These are phyloP conservation scores for Lentinula lateritia DNA, from an alignment of 768 basidiomycete species.

Conservation along the genomic window DNA sequence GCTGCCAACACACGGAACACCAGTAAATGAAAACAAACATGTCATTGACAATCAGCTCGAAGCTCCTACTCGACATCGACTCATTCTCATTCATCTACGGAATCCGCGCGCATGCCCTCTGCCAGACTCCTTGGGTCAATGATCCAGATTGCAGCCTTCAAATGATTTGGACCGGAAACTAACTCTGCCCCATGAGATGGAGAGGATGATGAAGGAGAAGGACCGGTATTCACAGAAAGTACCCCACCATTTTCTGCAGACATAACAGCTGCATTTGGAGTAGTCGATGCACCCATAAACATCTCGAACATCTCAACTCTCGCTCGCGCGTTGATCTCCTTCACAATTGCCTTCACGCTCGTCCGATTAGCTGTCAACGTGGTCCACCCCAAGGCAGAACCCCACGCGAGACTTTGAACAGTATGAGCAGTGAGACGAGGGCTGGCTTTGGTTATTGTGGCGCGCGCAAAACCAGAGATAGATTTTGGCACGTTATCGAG, in stretches of 20 bases:
- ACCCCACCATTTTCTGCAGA: slow-evolving; percentile 13
- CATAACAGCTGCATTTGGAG: background rate
- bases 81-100: background rate
- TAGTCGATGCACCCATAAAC: background rate
- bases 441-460: slow-evolving; percentile 47
- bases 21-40: too few species aligned
- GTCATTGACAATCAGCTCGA: too few species aligned
- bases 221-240: too few species aligned
- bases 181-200: too few species aligned
- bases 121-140: slow-evolving; percentile 78
- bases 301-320: slow-evolving; percentile 19
- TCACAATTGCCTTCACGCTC: slow-evolving; percentile 70
- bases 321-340: slow-evolving; percentile 47
- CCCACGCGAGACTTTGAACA: slow-evolving; percentile 64
- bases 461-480: slow-evolving; percentile 35
- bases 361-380: slow-evolving; percentile 84
- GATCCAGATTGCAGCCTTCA: slow-evolving; percentile 57
- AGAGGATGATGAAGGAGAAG: too few species aligned
- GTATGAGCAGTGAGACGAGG: slow-evolving; percentile 73
- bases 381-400: slow-evolving; percentile 68
- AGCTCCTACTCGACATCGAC: background rate
- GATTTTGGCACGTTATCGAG: background rate
- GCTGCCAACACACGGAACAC: too few species aligned
- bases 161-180: background rate
- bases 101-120: slow-evolving; percentile 44